phyloP scores from a whole-genome alignment of 257 asterid species.

The Linaria vulgaris region DNA sequence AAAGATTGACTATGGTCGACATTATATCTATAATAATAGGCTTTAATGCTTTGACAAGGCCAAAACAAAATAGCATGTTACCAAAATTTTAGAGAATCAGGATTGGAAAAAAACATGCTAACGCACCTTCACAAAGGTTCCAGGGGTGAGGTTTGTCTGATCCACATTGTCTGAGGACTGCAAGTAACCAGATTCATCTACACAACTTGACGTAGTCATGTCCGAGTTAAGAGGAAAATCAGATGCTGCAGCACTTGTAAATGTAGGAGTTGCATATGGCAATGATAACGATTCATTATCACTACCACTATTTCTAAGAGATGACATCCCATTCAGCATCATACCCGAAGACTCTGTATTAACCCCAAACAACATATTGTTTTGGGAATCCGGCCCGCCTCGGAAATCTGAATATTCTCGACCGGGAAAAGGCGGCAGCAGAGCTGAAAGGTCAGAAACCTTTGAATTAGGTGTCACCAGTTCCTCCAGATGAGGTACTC shows the following conservation, averaged over 20 bases:
- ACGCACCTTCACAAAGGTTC: slow-evolving; percentile 90
- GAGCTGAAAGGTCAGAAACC: slow-evolving; percentile 61
- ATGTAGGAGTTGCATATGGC: slow-evolving; percentile 56
- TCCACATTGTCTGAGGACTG: slow-evolving; percentile 81
- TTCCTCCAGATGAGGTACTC: slow-evolving; percentile 56
- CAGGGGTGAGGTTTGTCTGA: too few species aligned
- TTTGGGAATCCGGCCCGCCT: slow-evolving; percentile 49
- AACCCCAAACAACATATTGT: slow-evolving; percentile 57
- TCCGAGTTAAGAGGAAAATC: slow-evolving; percentile 65
- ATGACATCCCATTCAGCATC: slow-evolving; percentile 48
- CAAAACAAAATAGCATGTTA: too few species aligned
- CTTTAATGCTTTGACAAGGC: too few species aligned
- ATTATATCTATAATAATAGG: too few species aligned
- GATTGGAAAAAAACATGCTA: too few species aligned
- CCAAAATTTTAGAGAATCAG: not conserved
- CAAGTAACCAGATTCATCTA: slow-evolving; percentile 85
- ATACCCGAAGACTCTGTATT: slow-evolving; percentile 47
- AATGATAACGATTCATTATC: slow-evolving; percentile 52
- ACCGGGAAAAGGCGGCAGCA: slow-evolving; percentile 66
- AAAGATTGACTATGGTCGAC: too few species aligned
- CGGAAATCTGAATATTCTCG: slow-evolving; percentile 62
- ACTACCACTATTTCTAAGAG: slow-evolving; percentile 40
- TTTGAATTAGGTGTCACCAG: slow-evolving; percentile 50
- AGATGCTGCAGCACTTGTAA: slow-evolving; percentile 48
- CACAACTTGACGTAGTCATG: slow-evolving; percentile 79